Evolutionary conservation across 2,329 filamentous ascomycete species (phyloP), one percentile per base, ranked within the genome.

Genomic region (Ophiostoma ips): DNA sequence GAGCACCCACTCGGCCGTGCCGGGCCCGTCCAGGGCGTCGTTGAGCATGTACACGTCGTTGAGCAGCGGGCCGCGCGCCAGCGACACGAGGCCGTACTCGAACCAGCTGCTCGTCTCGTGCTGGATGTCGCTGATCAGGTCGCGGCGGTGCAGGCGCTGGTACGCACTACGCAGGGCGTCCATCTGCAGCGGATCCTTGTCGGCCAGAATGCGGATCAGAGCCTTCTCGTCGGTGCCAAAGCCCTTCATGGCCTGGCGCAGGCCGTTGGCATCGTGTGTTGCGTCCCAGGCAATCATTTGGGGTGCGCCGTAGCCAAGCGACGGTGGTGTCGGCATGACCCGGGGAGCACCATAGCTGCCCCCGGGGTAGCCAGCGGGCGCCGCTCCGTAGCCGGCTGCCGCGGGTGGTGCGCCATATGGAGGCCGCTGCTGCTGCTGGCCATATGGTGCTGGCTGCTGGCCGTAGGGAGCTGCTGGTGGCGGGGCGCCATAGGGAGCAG

Each of bases 141-240:
- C 77, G 50, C 87, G 82, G 45, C 71, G 70, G 65, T 83, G 74
- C 54, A 72, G 68, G 52, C 78, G 68, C 46, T 79, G 68, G 68
- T 84, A 96, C 3, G 83, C 74, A 8, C 72, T 63, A 51, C 81
- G 77, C 48, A 94, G 71, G 9, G 77, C 71, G 45, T 81, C 76
- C 55, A 92, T 75, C 62, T 94, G 85, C 5, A 88, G 69, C 1
- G 89, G 84, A 55, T 94, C 86, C 55, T 88, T 82, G 57, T 73
- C 76, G 3, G 83, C 69, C 9, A 96, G 69, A 3, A 82, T 69
- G 2, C 71, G 69, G 55, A 94, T 89, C 15, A 96, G 69, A 0
- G 75, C 65, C 59, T 80, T 83, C 64, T 95, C 89, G 59, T 96
- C 80, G 0, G 89, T 95, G 33, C 89, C 90, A 55, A 95, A 86